These are phyloP conservation scores for Aspergillus melleus DNA, from an alignment of 2,329 filamentous ascomycete species.

Conservation along the genomic window DNA sequence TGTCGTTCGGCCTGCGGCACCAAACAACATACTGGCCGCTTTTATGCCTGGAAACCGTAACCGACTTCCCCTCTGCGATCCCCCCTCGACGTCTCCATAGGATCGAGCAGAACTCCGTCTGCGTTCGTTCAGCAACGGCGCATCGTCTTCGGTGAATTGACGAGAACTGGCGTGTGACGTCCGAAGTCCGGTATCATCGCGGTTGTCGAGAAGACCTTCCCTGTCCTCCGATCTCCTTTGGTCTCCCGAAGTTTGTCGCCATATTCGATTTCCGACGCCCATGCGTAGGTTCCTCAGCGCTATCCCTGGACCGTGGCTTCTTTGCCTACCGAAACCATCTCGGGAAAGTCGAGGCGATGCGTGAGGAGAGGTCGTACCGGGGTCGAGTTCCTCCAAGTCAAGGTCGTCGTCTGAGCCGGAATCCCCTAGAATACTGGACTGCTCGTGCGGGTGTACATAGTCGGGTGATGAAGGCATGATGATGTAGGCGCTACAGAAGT, in stretches of 20 bases:
- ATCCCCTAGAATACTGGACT: slow-evolving; percentile 32
- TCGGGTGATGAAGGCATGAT: slow-evolving; percentile 40
- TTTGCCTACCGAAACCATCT: slow-evolving; percentile 28
- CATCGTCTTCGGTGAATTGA: slow-evolving; percentile 64
- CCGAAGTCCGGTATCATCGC: slow-evolving; percentile 55
- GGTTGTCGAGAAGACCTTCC: slow-evolving; percentile 65
- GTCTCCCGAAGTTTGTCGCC: slow-evolving; percentile 46
- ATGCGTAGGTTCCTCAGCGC: slow-evolving; percentile 53
- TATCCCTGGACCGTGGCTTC: slow-evolving; percentile 41
- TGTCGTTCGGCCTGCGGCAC: slow-evolving; percentile 26
- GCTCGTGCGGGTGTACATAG: slow-evolving; percentile 35
- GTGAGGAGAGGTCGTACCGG: slow-evolving; percentile 29
- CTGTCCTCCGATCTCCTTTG: slow-evolving; percentile 56
- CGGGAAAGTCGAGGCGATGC: slow-evolving; percentile 23
- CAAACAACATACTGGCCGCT: slow-evolving; percentile 36
- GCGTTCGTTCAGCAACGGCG: slow-evolving; percentile 64
- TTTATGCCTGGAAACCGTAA: slow-evolving; percentile 70
- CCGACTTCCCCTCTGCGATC: slow-evolving; percentile 53
- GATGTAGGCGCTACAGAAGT: not conserved
- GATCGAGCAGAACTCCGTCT: slow-evolving; percentile 41
- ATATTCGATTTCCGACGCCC: slow-evolving; percentile 46
- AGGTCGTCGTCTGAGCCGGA: slow-evolving; percentile 46
- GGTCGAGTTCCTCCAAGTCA: slow-evolving; percentile 49
- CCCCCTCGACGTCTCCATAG: slow-evolving; percentile 34
- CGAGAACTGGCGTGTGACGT: slow-evolving; percentile 61